Conservation (phyloP, 352 stramenopile genomes). For the Halophytophthora polymorphica region DNA sequence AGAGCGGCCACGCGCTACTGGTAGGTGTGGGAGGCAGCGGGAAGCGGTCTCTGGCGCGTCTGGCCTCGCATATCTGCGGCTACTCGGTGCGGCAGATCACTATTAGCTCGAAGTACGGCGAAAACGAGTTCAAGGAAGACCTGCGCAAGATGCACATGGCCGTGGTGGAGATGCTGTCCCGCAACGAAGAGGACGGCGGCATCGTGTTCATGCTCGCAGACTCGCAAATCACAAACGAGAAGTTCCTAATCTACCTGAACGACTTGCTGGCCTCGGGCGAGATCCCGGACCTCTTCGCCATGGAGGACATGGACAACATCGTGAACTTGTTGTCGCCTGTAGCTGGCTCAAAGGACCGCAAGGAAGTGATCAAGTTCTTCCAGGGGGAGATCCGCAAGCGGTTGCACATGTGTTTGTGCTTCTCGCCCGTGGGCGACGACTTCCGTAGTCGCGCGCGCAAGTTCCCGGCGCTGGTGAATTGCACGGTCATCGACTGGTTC, state of each 20-base stretch:
- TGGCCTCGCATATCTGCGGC: slow-evolving; percentile 93
- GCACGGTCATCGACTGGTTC: slow-evolving; percentile 96
- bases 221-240: slow-evolving; percentile 96
- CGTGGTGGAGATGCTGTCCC: slow-evolving; percentile 89
- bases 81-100: slow-evolving; percentile 92
- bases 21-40: slow-evolving; percentile 93
- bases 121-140: slow-evolving; percentile 97
- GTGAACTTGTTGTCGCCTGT: slow-evolving; percentile 82
- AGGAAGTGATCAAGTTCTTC: slow-evolving; percentile 95
- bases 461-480: slow-evolving; percentile 95
- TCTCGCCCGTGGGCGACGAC: slow-evolving; percentile 94
- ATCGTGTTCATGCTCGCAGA: slow-evolving; percentile 95
- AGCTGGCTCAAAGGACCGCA: slow-evolving; percentile 80
- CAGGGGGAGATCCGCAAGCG: slow-evolving; percentile 93
- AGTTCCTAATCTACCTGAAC: slow-evolving; percentile 96
- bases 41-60: slow-evolving; percentile 91
- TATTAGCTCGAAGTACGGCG: slow-evolving; percentile 93
- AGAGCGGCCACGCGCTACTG: slow-evolving; percentile 90
- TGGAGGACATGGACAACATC: slow-evolving; percentile 94
- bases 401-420: slow-evolving; percentile 93
- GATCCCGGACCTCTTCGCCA: slow-evolving; percentile 93
- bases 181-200: slow-evolving; percentile 79
- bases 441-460: slow-evolving; percentile 93
- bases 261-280: slow-evolving; percentile 93
- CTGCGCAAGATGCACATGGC: slow-evolving; percentile 93